A percentile compares a stretch with the other conserved stretches of the same genome.
phyloP scores from a whole-genome alignment of 371 early-diverging fungal species.

The Mucor saturninus region DNA sequence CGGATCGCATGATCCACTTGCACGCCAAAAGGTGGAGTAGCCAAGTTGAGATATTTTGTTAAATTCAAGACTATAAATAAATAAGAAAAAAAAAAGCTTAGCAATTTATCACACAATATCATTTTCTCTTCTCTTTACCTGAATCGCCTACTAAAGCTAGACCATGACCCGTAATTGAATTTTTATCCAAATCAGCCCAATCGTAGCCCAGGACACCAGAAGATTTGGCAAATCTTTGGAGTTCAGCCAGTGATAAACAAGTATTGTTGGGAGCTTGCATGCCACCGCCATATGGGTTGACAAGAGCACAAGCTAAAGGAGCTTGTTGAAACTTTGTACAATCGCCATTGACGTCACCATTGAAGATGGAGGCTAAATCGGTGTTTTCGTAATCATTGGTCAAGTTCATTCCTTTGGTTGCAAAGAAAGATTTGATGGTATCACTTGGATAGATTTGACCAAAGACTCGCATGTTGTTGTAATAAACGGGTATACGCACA shows the following conservation, averaged over 20 bases:
- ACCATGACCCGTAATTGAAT: conserved; percentile 24
- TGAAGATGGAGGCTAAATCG: conserved; percentile 57
- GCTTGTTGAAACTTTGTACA: conserved; percentile 33
- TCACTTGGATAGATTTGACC: conserved; percentile 52
- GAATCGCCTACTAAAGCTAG: conserved; percentile 56
- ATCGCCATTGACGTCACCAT: conserved; percentile 41
- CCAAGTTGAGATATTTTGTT: conserved; percentile 29
- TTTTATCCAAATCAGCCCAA: conserved; percentile 46
- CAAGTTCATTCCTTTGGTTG: conserved; percentile 42
- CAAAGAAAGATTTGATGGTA: conserved; percentile 43
- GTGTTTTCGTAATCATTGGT: conserved; percentile 54
- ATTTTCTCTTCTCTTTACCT: conserved; percentile 35
- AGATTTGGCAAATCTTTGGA: conserved; percentile 28
- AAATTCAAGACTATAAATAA: conserved; percentile 36
- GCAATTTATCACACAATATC: background rate
- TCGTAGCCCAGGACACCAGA: conserved; percentile 38
- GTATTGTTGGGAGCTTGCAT: conserved; percentile 29
- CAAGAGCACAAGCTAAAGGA: conserved; percentile 31
- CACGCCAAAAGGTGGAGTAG: conserved; percentile 16
- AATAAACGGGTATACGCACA: conserved; percentile 38
- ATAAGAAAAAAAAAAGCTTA: background rate
- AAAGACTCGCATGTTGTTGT: conserved; percentile 51
- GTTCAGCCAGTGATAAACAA: conserved; percentile 42
- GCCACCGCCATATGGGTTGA: conserved; percentile 56
- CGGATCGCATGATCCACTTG: conserved; percentile 36